Evolutionary conservation across 2,329 filamentous ascomycete species (phyloP), one percentile per base, ranked within the genome.

Genomic region (Gyromitra esculenta): DNA sequence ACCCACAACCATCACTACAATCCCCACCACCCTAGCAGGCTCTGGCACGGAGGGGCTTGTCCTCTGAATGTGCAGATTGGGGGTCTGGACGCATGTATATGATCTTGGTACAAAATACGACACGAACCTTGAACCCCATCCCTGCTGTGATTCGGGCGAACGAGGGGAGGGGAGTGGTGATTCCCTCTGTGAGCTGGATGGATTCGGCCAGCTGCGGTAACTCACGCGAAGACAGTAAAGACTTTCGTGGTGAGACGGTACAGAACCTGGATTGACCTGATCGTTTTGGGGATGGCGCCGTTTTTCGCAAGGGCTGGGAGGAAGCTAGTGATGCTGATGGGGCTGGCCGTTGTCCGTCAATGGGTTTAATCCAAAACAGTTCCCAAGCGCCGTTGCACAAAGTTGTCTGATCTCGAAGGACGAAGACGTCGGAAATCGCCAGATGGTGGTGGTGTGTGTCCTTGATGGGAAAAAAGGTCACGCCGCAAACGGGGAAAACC

Each of bases 301-400:
- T 31, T 31, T 31, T 5, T 67, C 41, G 67, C 48, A 71, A 66
- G 67, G 73, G 59, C 62, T 72, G 63, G 62, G n/a, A 70, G 35
- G 31, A 31, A 31, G 4, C 25, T 31, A 31, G 50, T 21, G 43
- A 65, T 69, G 56, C 64, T 74, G 75, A 77, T 64, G 75, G 75
- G 75, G 64, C 70, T 75, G 70, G 75, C 71, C 52, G 70, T 77
- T 77, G 63, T 18, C 64, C 57, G 45, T 63, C 50, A 65, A 74
- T 69, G 69, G 70, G 70, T 35, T 57, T 75, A 77, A 69, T 75
- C 70, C 67, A 72, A 72, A 73, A 73, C 71, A 73, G 70, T 57
- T 65, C 39, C 67, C 75, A 77, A 77, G 75, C 75, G 75, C 75
- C 75, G 75, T 77, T 69, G 63, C 75, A 74, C 56, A 59, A 52